phyloP scores from a whole-genome alignment of 768 basidiomycete genomes.

The Lentinula lateritia region DNA sequence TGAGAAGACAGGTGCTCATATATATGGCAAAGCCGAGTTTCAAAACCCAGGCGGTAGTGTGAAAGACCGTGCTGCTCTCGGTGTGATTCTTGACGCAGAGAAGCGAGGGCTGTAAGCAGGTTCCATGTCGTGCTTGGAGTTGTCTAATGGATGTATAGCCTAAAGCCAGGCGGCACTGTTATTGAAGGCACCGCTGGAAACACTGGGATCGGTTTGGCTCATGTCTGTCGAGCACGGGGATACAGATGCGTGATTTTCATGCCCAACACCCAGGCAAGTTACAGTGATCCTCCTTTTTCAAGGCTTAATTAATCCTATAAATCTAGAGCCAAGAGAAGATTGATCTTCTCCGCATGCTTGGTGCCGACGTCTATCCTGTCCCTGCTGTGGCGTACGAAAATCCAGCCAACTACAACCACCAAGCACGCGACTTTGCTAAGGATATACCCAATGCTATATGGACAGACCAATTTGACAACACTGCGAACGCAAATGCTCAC shows the following conservation, averaged over 20 bases:
- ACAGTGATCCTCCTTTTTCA: not conserved
- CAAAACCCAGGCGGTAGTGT: slow-evolving; percentile 98
- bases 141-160: slow-evolving; percentile 28
- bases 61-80: slow-evolving; percentile 95
- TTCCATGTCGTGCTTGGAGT: not conserved
- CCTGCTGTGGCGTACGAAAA: slow-evolving; percentile 96
- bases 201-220: slow-evolving; percentile 93
- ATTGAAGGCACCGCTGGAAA: slow-evolving; percentile 99
- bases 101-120: slow-evolving; percentile 64
- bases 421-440: slow-evolving; percentile 84
- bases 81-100: slow-evolving; percentile 84
- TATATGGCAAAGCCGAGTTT: slow-evolving; percentile 96
- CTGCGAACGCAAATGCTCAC: slow-evolving; percentile 84
- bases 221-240: slow-evolving; percentile 87
- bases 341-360: slow-evolving; percentile 93
- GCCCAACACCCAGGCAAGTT: slow-evolving; percentile 81
- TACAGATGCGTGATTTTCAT: slow-evolving; percentile 99
- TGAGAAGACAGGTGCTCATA: slow-evolving; percentile 74
- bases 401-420: slow-evolving; percentile 96
- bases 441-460: slow-evolving; percentile 78
- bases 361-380: slow-evolving; percentile 94
- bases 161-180: slow-evolving; percentile 91
- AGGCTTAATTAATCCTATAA: not conserved
- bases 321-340: slow-evolving; percentile 96
- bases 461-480: slow-evolving; percentile 99